A percentile compares a stretch with the other conserved stretches of the same genome.
Conservation (phyloP, 306 rosid species). For the Pterocarpus santalinus region DNA sequence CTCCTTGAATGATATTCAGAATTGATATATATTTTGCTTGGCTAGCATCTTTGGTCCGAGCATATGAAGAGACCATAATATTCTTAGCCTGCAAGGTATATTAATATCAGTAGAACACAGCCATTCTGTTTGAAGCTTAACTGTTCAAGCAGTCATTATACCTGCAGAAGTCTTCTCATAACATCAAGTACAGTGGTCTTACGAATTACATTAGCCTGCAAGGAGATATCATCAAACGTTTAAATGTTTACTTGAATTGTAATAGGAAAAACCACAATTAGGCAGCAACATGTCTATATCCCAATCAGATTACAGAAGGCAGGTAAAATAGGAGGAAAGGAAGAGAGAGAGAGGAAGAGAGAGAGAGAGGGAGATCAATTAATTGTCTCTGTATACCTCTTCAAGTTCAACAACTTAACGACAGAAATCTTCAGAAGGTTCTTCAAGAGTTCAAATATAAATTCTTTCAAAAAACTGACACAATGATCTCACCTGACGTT, state of each 20-base stretch:
- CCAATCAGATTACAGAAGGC: neutral
- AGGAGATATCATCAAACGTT: constrained; percentile 46
- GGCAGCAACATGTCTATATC: neutral
- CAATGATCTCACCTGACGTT: constrained; percentile 79
- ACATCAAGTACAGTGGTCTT: constrained; percentile 99
- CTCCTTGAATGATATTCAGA: constrained; percentile 98
- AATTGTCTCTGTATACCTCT: neutral
- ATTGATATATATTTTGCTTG: constrained; percentile 98
- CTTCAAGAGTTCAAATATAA: constrained; percentile 18
- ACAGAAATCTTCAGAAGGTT: constrained; percentile 26
- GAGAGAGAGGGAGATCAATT: neutral
- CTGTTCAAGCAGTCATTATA: constrained; percentile 44
- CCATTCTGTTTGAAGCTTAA: constrained; percentile 13
- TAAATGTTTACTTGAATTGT: constrained; percentile 22
- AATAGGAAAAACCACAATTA: constrained; percentile 27
- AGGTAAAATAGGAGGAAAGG: neutral
- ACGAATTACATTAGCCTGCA: constrained; percentile 93
- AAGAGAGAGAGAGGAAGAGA: neutral
- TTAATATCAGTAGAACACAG: constrained; percentile 42
- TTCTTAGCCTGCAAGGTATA: constrained; percentile 83
- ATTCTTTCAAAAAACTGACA: neutral
- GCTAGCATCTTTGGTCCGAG: constrained; percentile 98
- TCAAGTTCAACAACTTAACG: constrained; percentile 40
- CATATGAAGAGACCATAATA: constrained; percentile 98
- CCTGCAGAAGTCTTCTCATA: constrained; percentile 99